Conservation (phyloP, 441 rosid genomes). For the Bruguiera hainesii region DNA sequence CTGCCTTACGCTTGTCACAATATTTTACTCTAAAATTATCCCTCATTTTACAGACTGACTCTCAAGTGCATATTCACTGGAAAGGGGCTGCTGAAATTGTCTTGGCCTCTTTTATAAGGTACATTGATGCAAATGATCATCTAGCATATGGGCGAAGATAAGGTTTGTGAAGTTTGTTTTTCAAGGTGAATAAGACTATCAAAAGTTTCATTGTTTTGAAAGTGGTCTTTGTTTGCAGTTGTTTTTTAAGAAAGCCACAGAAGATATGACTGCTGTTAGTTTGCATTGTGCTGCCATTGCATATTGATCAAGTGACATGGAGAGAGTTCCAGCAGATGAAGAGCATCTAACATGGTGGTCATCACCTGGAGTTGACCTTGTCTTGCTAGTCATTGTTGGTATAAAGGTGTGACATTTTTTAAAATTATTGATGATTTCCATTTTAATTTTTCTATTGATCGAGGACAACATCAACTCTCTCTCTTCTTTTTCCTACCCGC, state of each 20-base stretch:
- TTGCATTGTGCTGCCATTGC: slow-evolving; percentile 96
- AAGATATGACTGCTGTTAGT: slow-evolving; percentile 85
- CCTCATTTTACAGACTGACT: slow-evolving; percentile 50
- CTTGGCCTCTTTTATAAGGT: slow-evolving; percentile 60
- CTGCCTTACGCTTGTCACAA: too few relatives aligned
- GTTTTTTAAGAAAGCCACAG: slow-evolving; percentile 55
- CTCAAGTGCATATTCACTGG: slow-evolving; percentile 82
- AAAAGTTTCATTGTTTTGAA: background rate
- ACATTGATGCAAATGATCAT: slow-evolving; percentile 46
- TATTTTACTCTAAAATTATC: too few relatives aligned
- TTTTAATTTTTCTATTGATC: too few relatives aligned
- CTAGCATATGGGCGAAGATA: slow-evolving; percentile 50
- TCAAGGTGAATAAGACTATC: background rate
- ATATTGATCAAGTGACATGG: slow-evolving; percentile 57
- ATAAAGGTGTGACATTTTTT: slow-evolving; percentile 51
- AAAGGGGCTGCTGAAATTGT: slow-evolving; percentile 98
- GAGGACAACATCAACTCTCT: too few relatives aligned
- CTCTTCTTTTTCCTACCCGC: too few relatives aligned
- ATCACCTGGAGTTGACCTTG: slow-evolving; percentile 79
- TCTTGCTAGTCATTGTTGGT: slow-evolving; percentile 85
- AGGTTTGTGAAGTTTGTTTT: slow-evolving; percentile 39
- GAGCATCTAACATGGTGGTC: slow-evolving; percentile 61
- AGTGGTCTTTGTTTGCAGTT: slow-evolving; percentile 41
- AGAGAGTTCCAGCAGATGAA: slow-evolving; percentile 67
- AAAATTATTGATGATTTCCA: background rate